Evolutionary conservation across 148 eudicot species (phyloP), one percentile per base, ranked within the genome.

Genomic region (Chenopodium quinoa): DNA sequence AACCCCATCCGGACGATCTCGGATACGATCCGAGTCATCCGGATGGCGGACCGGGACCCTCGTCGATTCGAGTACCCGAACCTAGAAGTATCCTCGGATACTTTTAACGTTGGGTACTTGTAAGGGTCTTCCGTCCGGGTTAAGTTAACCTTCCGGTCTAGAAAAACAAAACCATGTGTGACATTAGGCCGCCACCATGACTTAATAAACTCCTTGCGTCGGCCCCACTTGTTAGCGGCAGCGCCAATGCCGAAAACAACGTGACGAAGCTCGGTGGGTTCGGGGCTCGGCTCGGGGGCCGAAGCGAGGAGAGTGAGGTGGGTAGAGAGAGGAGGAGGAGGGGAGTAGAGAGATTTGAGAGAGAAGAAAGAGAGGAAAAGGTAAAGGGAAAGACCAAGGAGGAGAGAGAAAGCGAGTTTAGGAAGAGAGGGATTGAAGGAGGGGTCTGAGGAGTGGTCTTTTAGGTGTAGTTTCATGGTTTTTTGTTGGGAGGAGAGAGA

Each of bases 1-100:
- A 85, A 14, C 1, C 85, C 85, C 72, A 89, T 17, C 79, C 91
- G 87, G 23, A 85, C 71, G 70, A 86, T 86, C 75, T 92, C 97
- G 31, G 93, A 88, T 2, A 92, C 90, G 0, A 92, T 86, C 27
- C 97, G 75, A 7, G 97, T 87, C 68, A 92, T 87, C 32, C 94
- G 78, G 12, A 92, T 10, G 7, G 88, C 93, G 0, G 87, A 82
- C 40, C 90, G 52, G 1, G 78, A 17, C 10, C 91, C 89, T 13
- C 58, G 73, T 29, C n/a, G 0, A 66, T 88, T 71, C 4, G 78
- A 79, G 79, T 90, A 88, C n/a, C 71, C 78, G 48, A 89, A 89
- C n/a, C 56, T 75, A 0, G 80, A 73, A 1, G 91, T 90, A 19
- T 68, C 81, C 9, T 71, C 62, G 0, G 93, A 89, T 9, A 92